Evolutionary conservation across 768 basidiomycete species (phyloP).

Genomic region (Polyporus arcularius): DNA sequence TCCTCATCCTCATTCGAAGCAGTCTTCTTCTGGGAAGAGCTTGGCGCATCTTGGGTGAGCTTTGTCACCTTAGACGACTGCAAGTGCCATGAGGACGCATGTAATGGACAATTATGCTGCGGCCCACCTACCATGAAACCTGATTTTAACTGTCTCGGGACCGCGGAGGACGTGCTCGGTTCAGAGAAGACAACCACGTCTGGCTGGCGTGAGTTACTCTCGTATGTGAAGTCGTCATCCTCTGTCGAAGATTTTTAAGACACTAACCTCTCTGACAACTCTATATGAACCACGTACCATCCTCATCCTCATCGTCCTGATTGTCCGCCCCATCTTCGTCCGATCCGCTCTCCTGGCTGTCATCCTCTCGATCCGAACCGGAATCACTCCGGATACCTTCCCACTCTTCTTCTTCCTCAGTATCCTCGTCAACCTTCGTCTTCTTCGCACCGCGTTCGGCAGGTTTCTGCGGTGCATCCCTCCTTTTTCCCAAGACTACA

Average conservation of each 20-base stretch:
- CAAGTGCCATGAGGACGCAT: not conserved
- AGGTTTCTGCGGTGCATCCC: conserved; percentile 13
- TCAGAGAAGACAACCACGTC: conserved; percentile 64
- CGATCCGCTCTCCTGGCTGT: not conserved
- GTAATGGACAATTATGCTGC: not conserved
- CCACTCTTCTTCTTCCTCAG: conserved; percentile 43
- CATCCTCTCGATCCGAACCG: conserved; percentile 6
- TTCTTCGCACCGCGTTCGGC: conserved; percentile 15
- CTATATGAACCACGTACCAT: not conserved
- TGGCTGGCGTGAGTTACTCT: conserved; percentile 24
- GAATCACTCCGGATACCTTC: conserved; percentile 32
- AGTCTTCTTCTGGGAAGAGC: conserved; percentile 26
- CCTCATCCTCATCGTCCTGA: not conserved
- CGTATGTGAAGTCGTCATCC: conserved; percentile 42
- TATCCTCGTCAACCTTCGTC: conserved; percentile 27
- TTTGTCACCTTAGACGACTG: conserved; percentile 81
- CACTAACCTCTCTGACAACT: not conserved
- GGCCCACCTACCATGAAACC: conserved; percentile 65
- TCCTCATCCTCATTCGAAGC: conserved; percentile 38
- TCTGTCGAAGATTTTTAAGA: conserved; percentile 24
- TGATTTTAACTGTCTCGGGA: conserved; percentile 46
- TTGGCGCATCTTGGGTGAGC: conserved; percentile 41
- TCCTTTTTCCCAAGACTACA: conserved; percentile 19
- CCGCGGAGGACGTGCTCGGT: conserved; percentile 22
- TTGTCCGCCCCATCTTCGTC: not conserved